Conservation (phyloP, 805 yeast genomes). For the Barnettozyma vustinii region DNA sequence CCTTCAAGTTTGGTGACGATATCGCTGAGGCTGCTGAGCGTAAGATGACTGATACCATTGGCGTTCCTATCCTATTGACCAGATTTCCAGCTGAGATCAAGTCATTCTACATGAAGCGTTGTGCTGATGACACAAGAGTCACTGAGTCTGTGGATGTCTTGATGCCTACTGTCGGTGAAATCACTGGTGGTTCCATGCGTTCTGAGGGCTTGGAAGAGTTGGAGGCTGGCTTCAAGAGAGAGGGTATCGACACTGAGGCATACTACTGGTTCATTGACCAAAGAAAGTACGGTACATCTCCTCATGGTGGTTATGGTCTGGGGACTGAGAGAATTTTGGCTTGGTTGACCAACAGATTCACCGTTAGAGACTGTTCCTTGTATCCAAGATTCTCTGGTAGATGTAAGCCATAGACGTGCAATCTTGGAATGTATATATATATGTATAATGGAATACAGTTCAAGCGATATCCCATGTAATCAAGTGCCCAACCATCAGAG, state of each 20-base stretch:
- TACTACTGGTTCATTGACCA: slow-evolving; percentile 97
- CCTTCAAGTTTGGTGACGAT: slow-evolving; percentile 95
- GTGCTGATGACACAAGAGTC: slow-evolving; percentile 84
- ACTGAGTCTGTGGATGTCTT: slow-evolving; percentile 97
- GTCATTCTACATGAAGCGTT: slow-evolving; percentile 96
- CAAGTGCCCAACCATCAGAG: no score
- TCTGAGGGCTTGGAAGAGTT: slow-evolving; percentile 76
- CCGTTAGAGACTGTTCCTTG: slow-evolving; percentile 96
- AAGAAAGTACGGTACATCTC: slow-evolving; percentile 95
- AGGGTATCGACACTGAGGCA: slow-evolving; percentile 64
- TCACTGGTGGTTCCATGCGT: slow-evolving; percentile 99
- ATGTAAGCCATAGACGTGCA: slow-evolving; percentile 71
- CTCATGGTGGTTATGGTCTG: slow-evolving; percentile 98
- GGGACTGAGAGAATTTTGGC: slow-evolving; percentile 98
- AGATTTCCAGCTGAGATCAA: slow-evolving; percentile 96
- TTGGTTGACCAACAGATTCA: slow-evolving; percentile 95
- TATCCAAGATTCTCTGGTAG: slow-evolving; percentile 98
- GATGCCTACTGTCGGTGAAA: slow-evolving; percentile 99
- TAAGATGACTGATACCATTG: slow-evolving; percentile 93
- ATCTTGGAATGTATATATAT: no score
- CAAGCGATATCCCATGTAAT: background rate
- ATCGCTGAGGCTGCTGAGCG: slow-evolving; percentile 99
- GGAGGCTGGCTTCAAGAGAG: slow-evolving; percentile 88
- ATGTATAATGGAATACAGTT: background rate
- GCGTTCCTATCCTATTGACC: slow-evolving; percentile 85